These are phyloP conservation scores for Vitis rupestris DNA, from an alignment of 164 flowering plant genomes.

Conservation along the genomic window DNA sequence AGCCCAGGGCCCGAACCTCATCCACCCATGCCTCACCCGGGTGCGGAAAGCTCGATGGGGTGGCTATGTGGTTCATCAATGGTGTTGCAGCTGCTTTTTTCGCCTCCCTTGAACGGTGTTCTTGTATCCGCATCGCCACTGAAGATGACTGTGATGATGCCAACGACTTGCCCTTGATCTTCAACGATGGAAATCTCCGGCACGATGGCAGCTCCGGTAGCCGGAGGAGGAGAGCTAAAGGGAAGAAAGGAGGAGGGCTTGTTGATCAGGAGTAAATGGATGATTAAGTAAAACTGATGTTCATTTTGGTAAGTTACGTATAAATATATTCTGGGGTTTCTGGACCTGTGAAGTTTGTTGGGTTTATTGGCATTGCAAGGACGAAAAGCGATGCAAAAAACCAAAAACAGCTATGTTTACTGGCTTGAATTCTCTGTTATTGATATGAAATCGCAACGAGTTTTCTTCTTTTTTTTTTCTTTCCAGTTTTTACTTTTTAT, in stretches of 20 bases:
- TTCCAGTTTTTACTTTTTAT: too few relatives aligned
- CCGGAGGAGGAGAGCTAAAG: constrained; percentile 36
- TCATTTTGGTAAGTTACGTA: neutral
- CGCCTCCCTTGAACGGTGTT: constrained; percentile 69
- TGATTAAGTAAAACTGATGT: neutral
- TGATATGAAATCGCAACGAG: neutral
- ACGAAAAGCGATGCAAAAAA: neutral
- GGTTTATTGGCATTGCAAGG: constrained; percentile 3
- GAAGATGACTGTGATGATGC: constrained; percentile 52
- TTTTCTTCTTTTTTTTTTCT: too few relatives aligned
- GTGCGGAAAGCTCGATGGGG: constrained; percentile 55
- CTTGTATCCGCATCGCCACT: constrained; percentile 68
- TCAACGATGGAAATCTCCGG: constrained; percentile 39
- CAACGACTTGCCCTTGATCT: constrained; percentile 60
- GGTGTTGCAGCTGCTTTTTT: constrained; percentile 62
- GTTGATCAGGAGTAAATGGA: constrained; percentile 18
- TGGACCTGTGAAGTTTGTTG: neutral
- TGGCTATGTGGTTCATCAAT: constrained; percentile 72
- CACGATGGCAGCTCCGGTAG: constrained; percentile 12
- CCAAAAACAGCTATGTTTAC: neutral
- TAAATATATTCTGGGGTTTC: neutral
- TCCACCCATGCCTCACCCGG: constrained; percentile 24
- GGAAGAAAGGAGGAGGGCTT: constrained; percentile 35
- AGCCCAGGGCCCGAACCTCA: constrained; percentile 34
- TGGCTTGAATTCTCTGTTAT: neutral